Evolutionary conservation across 345 rosid genomes (phyloP), one percentile per base, ranked within the genome.

Genomic region (Sapria himalayana): DNA sequence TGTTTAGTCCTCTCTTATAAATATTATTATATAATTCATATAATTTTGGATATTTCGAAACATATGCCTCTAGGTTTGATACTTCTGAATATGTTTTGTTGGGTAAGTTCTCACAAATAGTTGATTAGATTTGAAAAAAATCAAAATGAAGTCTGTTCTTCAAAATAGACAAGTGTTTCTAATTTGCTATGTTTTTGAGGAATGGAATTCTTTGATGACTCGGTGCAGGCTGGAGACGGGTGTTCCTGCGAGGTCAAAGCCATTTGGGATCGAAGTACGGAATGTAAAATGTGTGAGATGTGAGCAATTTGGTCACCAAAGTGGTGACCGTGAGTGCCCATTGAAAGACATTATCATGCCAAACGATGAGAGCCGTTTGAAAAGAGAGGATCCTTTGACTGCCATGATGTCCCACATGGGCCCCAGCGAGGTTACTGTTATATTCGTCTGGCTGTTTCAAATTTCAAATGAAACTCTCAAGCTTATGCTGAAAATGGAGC

Each of bases 311-410:
- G 98, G 98, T 18, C 98, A 82, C 45, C 98, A 89, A 68, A 82
- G 93, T 51, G 94, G 98, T 55, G 95, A 89, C 49, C 91, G 86
- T 60, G 93, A 89, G 41, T 89, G 98, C 49, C 95, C 93, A 25
- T 32, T 89, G 59, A 89, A 76, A 76, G 98, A 89, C 78, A 85
- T 42, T 53, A 78, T 79, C 41, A 89, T 89, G 94, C 98, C 98
- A 33, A 76, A 68, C 49, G 98, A 89, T 58, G 93, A 78, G 66
- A 69, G 41, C 53, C 81, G 94, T 46, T 33, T 89, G 55, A 89
- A 72, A 69, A 72, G 98, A 65, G 98, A 89, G 54, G 93, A 89
- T 43, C 94, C 94, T 9, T 69, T 89, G 76, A 76, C 81, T 49
- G 73, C 94, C 46, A 89, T 89, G 40, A 34, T 72, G 48, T 92